Evolutionary conservation across 2,329 filamentous ascomycete genomes (phyloP), one percentile per base, ranked within the genome.

Genomic region (Aspergillus neotritici): DNA sequence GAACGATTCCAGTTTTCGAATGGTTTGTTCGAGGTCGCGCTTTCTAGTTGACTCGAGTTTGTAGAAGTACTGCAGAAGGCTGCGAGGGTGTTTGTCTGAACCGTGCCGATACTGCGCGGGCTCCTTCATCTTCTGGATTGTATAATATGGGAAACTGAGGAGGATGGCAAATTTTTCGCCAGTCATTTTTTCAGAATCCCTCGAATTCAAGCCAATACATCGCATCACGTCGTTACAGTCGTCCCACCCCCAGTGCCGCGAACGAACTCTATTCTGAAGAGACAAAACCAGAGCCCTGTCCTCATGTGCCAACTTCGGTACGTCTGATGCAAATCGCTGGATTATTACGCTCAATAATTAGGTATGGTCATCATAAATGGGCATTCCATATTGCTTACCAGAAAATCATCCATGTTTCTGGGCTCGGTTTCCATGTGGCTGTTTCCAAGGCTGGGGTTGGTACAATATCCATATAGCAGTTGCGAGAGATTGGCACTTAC

Each of bases 321-420:
- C 46, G 12, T 38, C 32, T 3, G 42, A 48, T 17, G 46, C 46
- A 39, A 41, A 48, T 15, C 28, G 42, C 46, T 48, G 16, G 32
- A 13, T 12, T 30, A 32, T n/a, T n/a, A n/a, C n/a, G n/a, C n/a
- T n/a, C n/a, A n/a, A n/a, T n/a, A n/a, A n/a, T n/a, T n/a, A n/a
- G n/a, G n/a, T n/a, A n/a, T n/a, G n/a, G n/a, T n/a, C n/a, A n/a
- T n/a, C n/a, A n/a, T n/a, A n/a, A n/a, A n/a, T n/a, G n/a, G n/a
- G n/a, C n/a, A n/a, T n/a, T n/a, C n/a, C n/a, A n/a, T n/a, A n/a
- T n/a, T n/a, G n/a, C n/a, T 14, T 32, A 45, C 43, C 12, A 42
- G 13, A 21, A 36, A 43, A 31, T 44, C 28, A 29, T 45, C 37
- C 33, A 34, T 15, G 13, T 14, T 32, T 12, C 43, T 25, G 14